A percentile compares a stretch with the other conserved stretches of the same genome.
Conservation (phyloP, 768 basidiomycete species). For the Hygrocybe punicea region DNA sequence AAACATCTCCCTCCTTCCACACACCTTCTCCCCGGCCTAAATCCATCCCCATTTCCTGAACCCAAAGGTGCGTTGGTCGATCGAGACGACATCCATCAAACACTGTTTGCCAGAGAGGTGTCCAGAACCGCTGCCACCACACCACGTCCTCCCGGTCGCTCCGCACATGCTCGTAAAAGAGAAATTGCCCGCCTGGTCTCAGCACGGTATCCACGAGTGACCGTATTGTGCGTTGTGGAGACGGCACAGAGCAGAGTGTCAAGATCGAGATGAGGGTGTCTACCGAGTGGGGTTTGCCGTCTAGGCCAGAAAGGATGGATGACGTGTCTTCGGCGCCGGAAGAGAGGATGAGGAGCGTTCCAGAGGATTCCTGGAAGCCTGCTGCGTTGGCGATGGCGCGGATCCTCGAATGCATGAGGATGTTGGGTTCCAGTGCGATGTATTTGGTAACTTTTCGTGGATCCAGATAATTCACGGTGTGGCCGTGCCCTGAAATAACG, state of each 20-base stretch:
- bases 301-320: constrained; percentile 42
- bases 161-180: constrained; percentile 71
- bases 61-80: constrained; percentile 50
- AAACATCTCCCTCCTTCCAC: constrained; percentile 49
- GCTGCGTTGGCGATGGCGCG: constrained; percentile 45
- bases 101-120: constrained; percentile 57
- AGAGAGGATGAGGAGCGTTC: constrained; percentile 54
- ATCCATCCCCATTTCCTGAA: constrained; percentile 34
- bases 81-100: constrained; percentile 68
- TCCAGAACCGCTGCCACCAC: constrained; percentile 74
- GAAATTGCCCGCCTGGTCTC: constrained; percentile 58
- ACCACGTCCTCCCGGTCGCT: constrained; percentile 51
- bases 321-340: constrained; percentile 61
- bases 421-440: constrained; percentile 70
- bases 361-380: constrained; percentile 53
- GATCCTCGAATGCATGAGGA: constrained; percentile 57
- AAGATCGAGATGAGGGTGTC: constrained; percentile 66
- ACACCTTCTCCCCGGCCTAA: constrained; percentile 32
- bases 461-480: constrained; percentile 60
- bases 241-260: constrained; percentile 62
- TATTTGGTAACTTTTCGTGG: constrained; percentile 54
- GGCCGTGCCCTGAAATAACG: constrained; percentile 53
- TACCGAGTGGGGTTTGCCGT: constrained; percentile 28
- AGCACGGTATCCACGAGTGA: constrained; percentile 51
- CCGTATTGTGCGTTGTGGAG: constrained; percentile 47